These are phyloP conservation scores for Fusarium sp. DNA, from an alignment of 2,329 filamentous ascomycete genomes.

Conservation along the genomic window DNA sequence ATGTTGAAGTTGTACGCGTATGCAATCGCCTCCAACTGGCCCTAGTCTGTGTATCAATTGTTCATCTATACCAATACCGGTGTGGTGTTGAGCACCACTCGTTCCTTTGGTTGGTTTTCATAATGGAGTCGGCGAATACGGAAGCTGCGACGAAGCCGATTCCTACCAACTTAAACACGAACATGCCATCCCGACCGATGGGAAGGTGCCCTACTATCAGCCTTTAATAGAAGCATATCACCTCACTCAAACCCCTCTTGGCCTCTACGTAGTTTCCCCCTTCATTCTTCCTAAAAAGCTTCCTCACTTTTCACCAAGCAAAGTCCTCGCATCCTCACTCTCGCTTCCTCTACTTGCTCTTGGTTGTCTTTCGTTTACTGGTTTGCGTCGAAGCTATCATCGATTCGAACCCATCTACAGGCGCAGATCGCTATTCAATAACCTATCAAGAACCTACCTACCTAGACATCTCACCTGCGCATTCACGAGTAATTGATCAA, in stretches of 20 bases:
- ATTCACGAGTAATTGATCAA: constrained; percentile 15
- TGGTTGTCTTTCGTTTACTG: constrained; percentile 31
- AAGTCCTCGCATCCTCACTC: constrained; percentile 10
- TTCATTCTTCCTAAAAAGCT: constrained; percentile 20
- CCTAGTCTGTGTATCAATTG: constrained; percentile 15
- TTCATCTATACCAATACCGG: constrained; percentile 29
- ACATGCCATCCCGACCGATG: constrained; percentile 4
- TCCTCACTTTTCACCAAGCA: constrained; percentile 12
- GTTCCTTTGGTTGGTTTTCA: not conserved
- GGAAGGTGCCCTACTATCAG: constrained; percentile 14
- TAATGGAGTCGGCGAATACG: constrained; percentile 23
- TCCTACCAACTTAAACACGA: constrained; percentile 15
- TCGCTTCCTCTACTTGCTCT: constrained; percentile 9
- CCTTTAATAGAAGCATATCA: constrained; percentile 18
- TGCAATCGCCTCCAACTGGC: constrained; percentile 24
- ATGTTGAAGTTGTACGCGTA: constrained; percentile 25
- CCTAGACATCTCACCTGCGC: constrained; percentile 6
- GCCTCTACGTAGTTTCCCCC: constrained; percentile 1
- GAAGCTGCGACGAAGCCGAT: constrained; percentile 21
- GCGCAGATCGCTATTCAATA: not conserved
- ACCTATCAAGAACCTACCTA: not conserved
- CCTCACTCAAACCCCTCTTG: constrained; percentile 30
- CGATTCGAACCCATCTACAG: not conserved
- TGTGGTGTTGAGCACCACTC: constrained; percentile 29
- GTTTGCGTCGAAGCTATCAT: constrained; percentile 12